Conservation (phyloP, 345 rosid species). For the Citrus australasica region DNA sequence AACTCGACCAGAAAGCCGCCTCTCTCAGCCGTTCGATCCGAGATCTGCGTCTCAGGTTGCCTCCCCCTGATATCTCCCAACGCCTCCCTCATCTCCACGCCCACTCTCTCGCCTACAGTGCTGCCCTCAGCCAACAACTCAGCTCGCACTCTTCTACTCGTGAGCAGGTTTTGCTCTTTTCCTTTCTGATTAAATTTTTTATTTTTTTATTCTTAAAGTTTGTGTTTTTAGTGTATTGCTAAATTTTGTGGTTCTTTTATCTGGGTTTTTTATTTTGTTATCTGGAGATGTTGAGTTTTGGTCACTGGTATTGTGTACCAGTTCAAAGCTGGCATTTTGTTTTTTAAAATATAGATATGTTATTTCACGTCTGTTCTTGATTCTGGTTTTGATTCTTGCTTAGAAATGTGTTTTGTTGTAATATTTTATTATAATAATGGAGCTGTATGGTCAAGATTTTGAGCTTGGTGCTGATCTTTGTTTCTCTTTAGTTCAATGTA, state of each 20-base stretch:
- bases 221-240: neutral
- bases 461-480: neutral
- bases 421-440: neutral
- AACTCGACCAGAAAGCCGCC: conserved; percentile 66
- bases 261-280: neutral
- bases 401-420: neutral
- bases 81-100: conserved; percentile 93
- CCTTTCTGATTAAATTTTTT: neutral
- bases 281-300: neutral
- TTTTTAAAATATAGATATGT: neutral
- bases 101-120: conserved; percentile 88
- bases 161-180: conserved; percentile 54
- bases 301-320: neutral
- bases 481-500: neutral
- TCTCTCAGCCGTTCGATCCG: conserved; percentile 78
- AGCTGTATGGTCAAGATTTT: neutral
- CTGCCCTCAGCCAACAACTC: conserved; percentile 86
- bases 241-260: neutral
- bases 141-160: conserved; percentile 92
- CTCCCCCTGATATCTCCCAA: conserved; percentile 82
- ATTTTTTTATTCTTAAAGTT: neutral
- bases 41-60: conserved; percentile 78
- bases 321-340: neutral
- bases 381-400: neutral
- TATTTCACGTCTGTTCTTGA: neutral